These are phyloP conservation scores for Suhomyces pyralidae DNA, from an alignment of 805 yeast genomes.

Conservation along the genomic window DNA sequence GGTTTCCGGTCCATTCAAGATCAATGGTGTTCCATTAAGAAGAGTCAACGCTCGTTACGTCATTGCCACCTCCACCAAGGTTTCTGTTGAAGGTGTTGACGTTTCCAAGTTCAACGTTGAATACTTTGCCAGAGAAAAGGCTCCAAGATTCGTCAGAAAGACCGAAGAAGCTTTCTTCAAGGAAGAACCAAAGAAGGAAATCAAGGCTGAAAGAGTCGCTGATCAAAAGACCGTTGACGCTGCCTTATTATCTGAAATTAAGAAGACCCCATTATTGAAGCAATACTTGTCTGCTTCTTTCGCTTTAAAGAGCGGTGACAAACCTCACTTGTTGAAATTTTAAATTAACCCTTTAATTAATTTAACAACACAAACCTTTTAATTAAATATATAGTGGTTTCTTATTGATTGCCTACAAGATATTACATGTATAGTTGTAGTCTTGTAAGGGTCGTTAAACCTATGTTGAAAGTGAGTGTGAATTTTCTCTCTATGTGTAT, in stretches of 20 bases:
- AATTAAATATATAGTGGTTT: constrained; percentile 1
- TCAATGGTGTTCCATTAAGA: constrained; percentile 99
- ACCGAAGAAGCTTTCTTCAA: constrained; percentile 91
- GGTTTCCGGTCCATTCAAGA: constrained; percentile 98
- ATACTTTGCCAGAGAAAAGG: constrained; percentile 95
- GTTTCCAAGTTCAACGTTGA: constrained; percentile 88
- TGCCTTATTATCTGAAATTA: constrained; percentile 87
- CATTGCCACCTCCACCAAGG: constrained; percentile 95
- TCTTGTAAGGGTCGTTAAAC: not conserved
- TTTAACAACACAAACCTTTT: not conserved
- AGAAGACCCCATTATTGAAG: constrained; percentile 95
- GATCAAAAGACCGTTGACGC: constrained; percentile 96
- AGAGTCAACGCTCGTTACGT: constrained; percentile 98
- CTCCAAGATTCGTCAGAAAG: constrained; percentile 75
- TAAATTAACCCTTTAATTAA: constrained; percentile 66
- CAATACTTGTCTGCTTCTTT: constrained; percentile 94
- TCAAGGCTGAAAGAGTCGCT: constrained; percentile 89
- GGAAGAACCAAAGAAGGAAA: constrained; percentile 73
- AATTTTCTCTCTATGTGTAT: constrained; percentile 26
- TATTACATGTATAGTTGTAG: constrained; percentile 3
- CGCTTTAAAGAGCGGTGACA: constrained; percentile 98
- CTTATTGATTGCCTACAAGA: constrained; percentile 2
- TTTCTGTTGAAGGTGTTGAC: constrained; percentile 74
- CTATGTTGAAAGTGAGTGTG: constrained; percentile 10
- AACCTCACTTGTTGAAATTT: constrained; percentile 96